Base-by-base conservation (phyloP, 192 early-diverging fungal genomes). In the Entrophospora sp. region DNA sequence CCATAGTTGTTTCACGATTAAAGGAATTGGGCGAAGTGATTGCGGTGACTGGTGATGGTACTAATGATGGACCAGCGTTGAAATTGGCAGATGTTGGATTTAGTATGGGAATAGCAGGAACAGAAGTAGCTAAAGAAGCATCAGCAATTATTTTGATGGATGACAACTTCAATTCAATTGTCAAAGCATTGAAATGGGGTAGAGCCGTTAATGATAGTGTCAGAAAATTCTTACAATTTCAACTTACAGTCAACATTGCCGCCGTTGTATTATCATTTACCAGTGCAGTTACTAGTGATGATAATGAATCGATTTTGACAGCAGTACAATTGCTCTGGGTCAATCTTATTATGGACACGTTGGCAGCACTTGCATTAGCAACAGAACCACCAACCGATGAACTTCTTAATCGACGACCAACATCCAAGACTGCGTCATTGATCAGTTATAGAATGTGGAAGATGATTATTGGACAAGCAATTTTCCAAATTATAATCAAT, bases 271-370 rank as follows among this genome's bases (percentile, higher is more conserved):
- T 91, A 44, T 87, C 88, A 0, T 88, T 91, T 53, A 73, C 81
- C 35, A 85, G 83, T 49, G 79, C 88, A 4, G 72, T 89, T 10
- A 70, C 77, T 32, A 88, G 88, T 48, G 75, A 85, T 14, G 77
- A 77, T 5, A 82, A 84, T 64, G 77, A 86, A 58, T 88, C 89
- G 8, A 85, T 90, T 24, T 79, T 97, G 48, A 90, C 86, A 24
- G 91, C 93, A 6, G 87, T 95, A 35, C 95, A 97, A 73, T 76
- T 97, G 67, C 81, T 97, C 45, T 97, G 92, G 90, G 86, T 97
- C 34, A 97, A 95, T 75, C 76, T 97, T 77, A 93, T 95, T 69
- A 94, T 93, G 91, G 91, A 94, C 73, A 91, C 93, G 1, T 80
- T 95, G 43, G 92, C 93, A 20, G 92, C 93, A 16, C 78, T 95